phyloP scores from a whole-genome alignment of 768 basidiomycete species.

The Suillus americanus region DNA sequence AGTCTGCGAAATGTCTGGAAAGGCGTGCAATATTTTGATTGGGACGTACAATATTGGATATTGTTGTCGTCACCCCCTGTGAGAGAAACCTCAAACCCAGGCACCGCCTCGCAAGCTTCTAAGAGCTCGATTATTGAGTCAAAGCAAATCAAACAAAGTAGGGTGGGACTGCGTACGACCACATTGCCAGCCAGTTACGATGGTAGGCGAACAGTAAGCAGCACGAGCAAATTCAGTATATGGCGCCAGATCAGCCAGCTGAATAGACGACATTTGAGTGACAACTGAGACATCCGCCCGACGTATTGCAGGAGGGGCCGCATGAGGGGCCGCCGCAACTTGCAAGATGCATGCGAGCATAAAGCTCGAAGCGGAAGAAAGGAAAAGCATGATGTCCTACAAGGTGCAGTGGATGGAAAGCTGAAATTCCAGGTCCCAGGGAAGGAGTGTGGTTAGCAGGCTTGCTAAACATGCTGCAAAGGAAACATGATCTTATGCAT shows the following conservation, averaged over 20 bases:
- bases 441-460: not conserved
- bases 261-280: conserved; percentile 25
- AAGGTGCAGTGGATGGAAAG: not conserved
- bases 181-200: conserved; percentile 42
- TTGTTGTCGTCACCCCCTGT: conserved; percentile 51
- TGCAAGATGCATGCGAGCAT: not conserved
- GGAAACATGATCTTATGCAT: not conserved
- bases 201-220: conserved; percentile 47
- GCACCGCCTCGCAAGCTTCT: conserved; percentile 40
- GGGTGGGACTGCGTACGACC: conserved; percentile 33
- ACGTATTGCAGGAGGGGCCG: not conserved
- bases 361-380: not conserved
- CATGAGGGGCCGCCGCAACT: conserved; percentile 8
- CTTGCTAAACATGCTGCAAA: not conserved
- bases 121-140: not conserved
- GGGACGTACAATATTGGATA: conserved; percentile 46
- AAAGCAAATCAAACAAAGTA: not conserved
- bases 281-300: conserved; percentile 15
- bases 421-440: not conserved
- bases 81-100: conserved; percentile 34
- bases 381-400: not conserved
- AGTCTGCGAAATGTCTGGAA: conserved; percentile 34
- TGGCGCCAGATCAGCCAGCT: conserved; percentile 41
- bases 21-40: not conserved
- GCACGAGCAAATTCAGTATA: conserved; percentile 55